phyloP scores from a whole-genome alignment of 2,329 filamentous ascomycete genomes.

The Microcyclosporella mali region DNA sequence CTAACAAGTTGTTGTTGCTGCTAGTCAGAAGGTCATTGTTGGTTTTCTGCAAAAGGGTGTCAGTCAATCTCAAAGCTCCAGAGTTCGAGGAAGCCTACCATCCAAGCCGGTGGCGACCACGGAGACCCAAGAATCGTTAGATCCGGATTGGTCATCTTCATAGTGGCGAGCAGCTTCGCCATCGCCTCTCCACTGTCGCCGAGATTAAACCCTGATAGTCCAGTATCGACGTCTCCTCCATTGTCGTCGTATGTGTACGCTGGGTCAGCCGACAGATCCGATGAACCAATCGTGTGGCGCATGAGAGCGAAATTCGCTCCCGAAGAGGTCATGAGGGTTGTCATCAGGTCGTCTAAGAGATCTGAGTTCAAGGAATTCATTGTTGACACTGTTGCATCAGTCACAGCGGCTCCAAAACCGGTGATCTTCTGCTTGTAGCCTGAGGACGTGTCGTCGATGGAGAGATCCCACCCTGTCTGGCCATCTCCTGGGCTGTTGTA shows the following conservation, averaged over 20 bases:
- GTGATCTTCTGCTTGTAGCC: conserved; percentile 14
- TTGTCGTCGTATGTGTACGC: conserved; percentile 20
- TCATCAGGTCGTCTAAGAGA: conserved; percentile 9
- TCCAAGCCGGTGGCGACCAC: conserved; percentile 20
- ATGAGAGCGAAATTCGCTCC: conserved; percentile 17
- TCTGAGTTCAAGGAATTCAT: conserved; percentile 11
- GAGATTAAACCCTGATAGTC: conserved; percentile 13
- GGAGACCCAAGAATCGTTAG: conserved; percentile 16
- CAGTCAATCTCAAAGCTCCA: too few relatives aligned
- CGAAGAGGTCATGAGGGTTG: conserved; percentile 13
- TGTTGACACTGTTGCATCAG: conserved; percentile 17
- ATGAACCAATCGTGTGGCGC: conserved; percentile 18
- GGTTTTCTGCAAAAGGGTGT: too few relatives aligned
- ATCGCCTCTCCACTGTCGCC: conserved; percentile 16
- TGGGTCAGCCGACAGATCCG: conserved; percentile 13
- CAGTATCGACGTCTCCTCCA: conserved; percentile 7
- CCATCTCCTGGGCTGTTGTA: conserved; percentile 4
- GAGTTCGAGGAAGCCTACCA: conserved; percentile 1
- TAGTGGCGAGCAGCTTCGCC: conserved; percentile 12
- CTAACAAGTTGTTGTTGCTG: conserved; percentile 14
- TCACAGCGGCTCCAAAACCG: conserved; percentile 19
- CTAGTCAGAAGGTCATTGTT: too few relatives aligned
- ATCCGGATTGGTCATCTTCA: conserved; percentile 9
- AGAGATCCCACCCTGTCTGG: conserved; percentile 9
- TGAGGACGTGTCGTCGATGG: conserved; percentile 22